Percentiles rank a stretch among this genome's conserved stretches.
These are phyloP conservation scores for Mucor saturninus DNA, from an alignment of 371 early-diverging fungal species.

Conservation along the genomic window DNA sequence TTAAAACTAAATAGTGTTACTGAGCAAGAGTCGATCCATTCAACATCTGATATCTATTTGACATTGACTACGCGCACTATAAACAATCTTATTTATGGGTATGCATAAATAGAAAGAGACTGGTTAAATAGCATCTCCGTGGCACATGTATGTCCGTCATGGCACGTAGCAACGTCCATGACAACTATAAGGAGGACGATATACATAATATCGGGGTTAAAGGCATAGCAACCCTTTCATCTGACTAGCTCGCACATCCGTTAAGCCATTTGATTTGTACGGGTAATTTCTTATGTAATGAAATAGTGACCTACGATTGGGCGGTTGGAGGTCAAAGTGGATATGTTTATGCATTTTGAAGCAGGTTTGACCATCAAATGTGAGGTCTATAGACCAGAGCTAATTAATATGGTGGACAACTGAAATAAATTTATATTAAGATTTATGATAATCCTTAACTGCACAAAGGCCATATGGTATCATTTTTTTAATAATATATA, in stretches of 20 bases:
- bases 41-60: neutral
- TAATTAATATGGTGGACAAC: slow-evolving; percentile 26
- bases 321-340: slow-evolving; percentile 36
- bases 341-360: slow-evolving; percentile 17
- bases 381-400: slow-evolving; percentile 14
- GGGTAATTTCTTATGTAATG: slow-evolving; percentile 34
- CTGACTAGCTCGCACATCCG: slow-evolving; percentile 17
- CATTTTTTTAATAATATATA: neutral
- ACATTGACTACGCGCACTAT: slow-evolving; percentile 25
- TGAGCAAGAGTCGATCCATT: too few relatives aligned
- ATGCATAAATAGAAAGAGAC: too few relatives aligned
- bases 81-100: slow-evolving; percentile 23
- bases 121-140: too few relatives aligned
- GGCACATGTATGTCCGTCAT: too few relatives aligned
- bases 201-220: neutral
- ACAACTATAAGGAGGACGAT: neutral
- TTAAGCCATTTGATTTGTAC: slow-evolving; percentile 46
- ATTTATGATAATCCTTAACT: slow-evolving; percentile 30
- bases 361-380: slow-evolving; percentile 14
- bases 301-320: slow-evolving; percentile 45
- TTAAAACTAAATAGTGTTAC: too few relatives aligned
- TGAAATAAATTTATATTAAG: slow-evolving; percentile 23
- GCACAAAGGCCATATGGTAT: slow-evolving; percentile 18
- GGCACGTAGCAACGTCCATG: too few relatives aligned
- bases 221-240: neutral